phyloP scores from a whole-genome alignment of 768 basidiomycete genomes.

The Mycena pura region DNA sequence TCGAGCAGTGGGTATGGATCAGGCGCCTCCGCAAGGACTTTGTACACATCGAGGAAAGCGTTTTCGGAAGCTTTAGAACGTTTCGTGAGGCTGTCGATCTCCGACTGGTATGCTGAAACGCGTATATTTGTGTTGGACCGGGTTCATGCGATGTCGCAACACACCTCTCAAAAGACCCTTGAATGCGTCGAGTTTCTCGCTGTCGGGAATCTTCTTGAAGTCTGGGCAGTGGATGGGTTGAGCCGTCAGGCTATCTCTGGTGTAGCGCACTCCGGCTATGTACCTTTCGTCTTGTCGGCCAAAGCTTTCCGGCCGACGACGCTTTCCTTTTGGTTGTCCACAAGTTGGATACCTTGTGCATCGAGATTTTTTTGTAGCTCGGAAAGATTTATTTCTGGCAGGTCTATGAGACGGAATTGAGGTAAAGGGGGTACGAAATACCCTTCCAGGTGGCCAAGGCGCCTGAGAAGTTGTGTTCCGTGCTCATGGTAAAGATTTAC shows the following conservation, averaged over 20 bases:
- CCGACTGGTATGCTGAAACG: constrained; percentile 85
- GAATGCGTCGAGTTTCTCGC: constrained; percentile 86
- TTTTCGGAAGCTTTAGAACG: constrained; percentile 93
- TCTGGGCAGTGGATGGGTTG: constrained; percentile 53
- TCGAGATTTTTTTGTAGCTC: constrained; percentile 95
- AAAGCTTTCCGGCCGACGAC: constrained; percentile 92
- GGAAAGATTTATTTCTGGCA: constrained; percentile 80
- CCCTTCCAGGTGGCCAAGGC: constrained; percentile 94
- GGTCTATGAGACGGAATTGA: not conserved
- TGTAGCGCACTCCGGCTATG: constrained; percentile 7
- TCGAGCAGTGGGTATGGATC: constrained; percentile 98
- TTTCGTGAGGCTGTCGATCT: constrained; percentile 95
- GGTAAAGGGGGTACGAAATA: constrained; percentile 38
- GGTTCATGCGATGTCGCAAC: no score
- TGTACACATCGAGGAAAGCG: constrained; percentile 96
- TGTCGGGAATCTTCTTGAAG: constrained; percentile 94
- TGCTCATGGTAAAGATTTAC: constrained; percentile 29
- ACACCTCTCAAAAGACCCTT: constrained; percentile 89
- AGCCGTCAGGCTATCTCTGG: not conserved
- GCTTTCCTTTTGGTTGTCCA: constrained; percentile 99
- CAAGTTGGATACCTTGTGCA: constrained; percentile 90
- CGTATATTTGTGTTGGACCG: no score
- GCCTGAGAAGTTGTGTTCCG: constrained; percentile 89
- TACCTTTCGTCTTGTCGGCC: constrained; percentile 97
- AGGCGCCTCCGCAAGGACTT: constrained; percentile 94